Base-by-base conservation (phyloP, 768 basidiomycete genomes). In the Calocera viscosa region DNA sequence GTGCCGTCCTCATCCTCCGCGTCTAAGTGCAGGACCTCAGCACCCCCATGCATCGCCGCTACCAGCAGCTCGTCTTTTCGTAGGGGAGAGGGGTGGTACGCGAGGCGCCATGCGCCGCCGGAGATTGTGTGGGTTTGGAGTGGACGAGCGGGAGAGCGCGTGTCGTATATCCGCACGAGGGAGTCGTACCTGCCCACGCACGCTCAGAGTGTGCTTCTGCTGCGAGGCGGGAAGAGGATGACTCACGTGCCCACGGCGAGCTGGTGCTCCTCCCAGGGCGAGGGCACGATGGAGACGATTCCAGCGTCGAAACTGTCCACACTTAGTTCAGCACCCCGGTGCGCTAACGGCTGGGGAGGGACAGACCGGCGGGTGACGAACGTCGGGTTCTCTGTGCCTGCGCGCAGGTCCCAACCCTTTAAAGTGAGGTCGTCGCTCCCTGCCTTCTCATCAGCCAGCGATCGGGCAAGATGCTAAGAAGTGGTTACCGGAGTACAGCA, bases 1-100 rank as follows among this genome's bases (percentile, higher is more conserved):
- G 69, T 74, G 34, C 69, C 68, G 33, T 49, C 53, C 34, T 35
- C 19, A 64, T 39, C 35, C 65, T 39, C 71, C 22, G 49, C 69
- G 17, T 26, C 67, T 67, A 90, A 84, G 1, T 76, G 79, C 53
- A 93, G 75, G 5, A 95, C 80, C 73, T 96, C 96, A 82, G 92
- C 94, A 11, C 95, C 94, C 69, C 93, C 93, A 73, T 95, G 94
- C 96, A 98, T 99, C 73, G 90, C 93, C 0, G 94, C 96, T n/a
- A 93, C 85, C 22, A 97, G 82, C 1, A 98, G 80, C 72, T 94
- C 90, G 39, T 82, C 72, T 69, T 81, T 82, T 49, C 93, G 82
- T n/a, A 73, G 70, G 1, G 80, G 69, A 2, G 82, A 83, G 7
- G 94, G 93, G 76, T 98, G 93, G 92, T 94, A 99, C 75, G 95